These are phyloP conservation scores for Colletotrichum graminicola DNA, from an alignment of 2,329 filamentous ascomycete species.

Conservation along the genomic window DNA sequence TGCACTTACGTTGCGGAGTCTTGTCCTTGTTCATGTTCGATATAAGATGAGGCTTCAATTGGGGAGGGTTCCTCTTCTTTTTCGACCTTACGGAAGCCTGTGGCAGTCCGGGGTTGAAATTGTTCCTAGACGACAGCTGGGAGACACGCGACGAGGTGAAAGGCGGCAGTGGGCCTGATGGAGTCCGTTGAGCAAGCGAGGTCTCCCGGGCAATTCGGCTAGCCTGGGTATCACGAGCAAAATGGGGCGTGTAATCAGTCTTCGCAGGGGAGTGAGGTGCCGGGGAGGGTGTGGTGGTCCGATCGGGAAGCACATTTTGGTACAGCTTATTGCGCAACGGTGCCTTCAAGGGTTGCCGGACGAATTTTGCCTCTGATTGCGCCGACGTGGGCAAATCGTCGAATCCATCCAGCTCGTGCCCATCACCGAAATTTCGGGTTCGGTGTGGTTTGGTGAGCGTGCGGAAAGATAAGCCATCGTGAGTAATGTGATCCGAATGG, in stretches of 20 bases:
- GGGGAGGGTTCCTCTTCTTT: constrained; percentile 68
- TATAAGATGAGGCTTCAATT: constrained; percentile 87
- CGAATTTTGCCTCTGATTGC: constrained; percentile 82
- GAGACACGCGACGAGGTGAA: constrained; percentile 67
- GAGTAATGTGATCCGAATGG: constrained; percentile 43
- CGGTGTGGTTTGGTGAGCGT: constrained; percentile 51
- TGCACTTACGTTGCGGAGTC: constrained; percentile 80
- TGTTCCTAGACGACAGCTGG: constrained; percentile 63
- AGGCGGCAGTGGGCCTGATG: constrained; percentile 67
- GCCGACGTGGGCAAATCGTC: constrained; percentile 94
- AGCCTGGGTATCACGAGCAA: constrained; percentile 74
- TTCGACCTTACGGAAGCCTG: constrained; percentile 63
- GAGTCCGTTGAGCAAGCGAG: constrained; percentile 69
- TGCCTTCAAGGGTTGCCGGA: constrained; percentile 82
- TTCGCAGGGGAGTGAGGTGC: constrained; percentile 70
- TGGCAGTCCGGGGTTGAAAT: constrained; percentile 60
- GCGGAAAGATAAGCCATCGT: constrained; percentile 42
- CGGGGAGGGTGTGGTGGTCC: constrained; percentile 66
- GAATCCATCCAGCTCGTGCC: constrained; percentile 91
- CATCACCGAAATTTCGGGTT: constrained; percentile 85
- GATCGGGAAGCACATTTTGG: constrained; percentile 67
- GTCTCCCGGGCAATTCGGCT: constrained; percentile 75
- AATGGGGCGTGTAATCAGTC: constrained; percentile 68
- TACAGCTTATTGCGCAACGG: constrained; percentile 68
- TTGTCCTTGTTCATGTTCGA: constrained; percentile 82